Evolutionary conservation across 306 rosid genomes (phyloP).

Genomic region (Vigna radiata): DNA sequence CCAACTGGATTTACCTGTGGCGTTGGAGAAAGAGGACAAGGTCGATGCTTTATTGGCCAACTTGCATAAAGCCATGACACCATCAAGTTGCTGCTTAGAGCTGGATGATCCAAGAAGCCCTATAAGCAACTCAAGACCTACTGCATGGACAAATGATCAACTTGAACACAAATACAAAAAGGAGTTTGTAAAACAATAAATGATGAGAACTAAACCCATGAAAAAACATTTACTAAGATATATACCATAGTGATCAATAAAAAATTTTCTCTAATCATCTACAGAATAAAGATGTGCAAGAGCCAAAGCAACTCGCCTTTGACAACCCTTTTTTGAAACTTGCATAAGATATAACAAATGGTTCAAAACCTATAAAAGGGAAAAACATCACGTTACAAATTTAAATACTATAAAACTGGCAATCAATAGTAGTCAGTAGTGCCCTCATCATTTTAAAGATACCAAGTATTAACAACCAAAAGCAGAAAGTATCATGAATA

Average conservation of each 20-base stretch:
- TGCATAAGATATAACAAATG: conserved; percentile 92
- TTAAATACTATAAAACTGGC: conserved; percentile 16
- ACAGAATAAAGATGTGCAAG: conserved; percentile 96
- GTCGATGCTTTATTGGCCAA: conserved; percentile 81
- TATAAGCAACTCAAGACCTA: conserved; percentile 92
- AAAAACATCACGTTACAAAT: conserved; percentile 48
- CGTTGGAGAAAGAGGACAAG: conserved; percentile 95
- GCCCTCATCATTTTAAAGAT: conserved; percentile 19
- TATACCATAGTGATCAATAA: conserved; percentile 80
- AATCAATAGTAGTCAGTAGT: conserved; percentile 1
- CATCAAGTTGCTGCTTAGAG: conserved; percentile 89
- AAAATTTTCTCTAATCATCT: conserved; percentile 79
- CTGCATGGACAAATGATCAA: conserved; percentile 50
- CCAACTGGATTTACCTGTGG: conserved; percentile 70
- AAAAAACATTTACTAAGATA: conserved; percentile 34
- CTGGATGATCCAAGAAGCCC: conserved; percentile 80
- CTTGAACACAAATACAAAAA: conserved; percentile 36
- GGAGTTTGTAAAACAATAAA: conserved; percentile 40
- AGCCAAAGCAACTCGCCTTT: conserved; percentile 89
- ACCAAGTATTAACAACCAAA: conserved; percentile 34
- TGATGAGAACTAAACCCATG: conserved; percentile 19
- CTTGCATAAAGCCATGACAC: conserved; percentile 87
- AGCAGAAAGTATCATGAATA: conserved; percentile 19
- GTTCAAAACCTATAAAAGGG: conserved; percentile 72
- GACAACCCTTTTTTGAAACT: conserved; percentile 79